A percentile compares a stretch with the other conserved stretches of the same genome.
phyloP scores from a whole-genome alignment of 208 protist species.

The Wallacemonas sp. region DNA sequence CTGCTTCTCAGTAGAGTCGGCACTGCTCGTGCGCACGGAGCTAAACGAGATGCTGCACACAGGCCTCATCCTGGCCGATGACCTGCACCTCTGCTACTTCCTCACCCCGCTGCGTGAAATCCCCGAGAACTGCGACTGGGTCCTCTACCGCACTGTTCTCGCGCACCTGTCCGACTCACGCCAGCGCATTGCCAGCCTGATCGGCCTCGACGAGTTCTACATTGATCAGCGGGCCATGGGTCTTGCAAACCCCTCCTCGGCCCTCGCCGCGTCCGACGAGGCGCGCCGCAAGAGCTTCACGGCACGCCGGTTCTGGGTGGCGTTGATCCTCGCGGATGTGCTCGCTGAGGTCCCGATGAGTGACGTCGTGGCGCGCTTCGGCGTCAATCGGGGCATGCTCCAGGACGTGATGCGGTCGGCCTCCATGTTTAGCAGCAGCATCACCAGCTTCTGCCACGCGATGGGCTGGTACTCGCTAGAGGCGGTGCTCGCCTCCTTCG shows the following conservation, averaged over 20 bases:
- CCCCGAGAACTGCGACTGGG: conserved; percentile 70
- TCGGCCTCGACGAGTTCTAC: conserved; percentile 76
- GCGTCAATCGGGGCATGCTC: conserved; percentile 77
- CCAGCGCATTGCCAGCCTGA: conserved; percentile 73
- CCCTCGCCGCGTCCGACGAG: conserved; percentile 20
- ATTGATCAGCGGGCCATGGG: conserved; percentile 75
- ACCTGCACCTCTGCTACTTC: conserved; percentile 91
- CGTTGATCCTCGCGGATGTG: conserved; percentile 87
- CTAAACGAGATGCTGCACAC: conserved; percentile 60
- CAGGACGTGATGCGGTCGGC: conserved; percentile 83
- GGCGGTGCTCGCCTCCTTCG: conserved; percentile 83
- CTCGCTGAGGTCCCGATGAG: conserved; percentile 74
- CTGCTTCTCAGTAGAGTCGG: conserved; percentile 81
- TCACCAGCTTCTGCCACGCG: conserved; percentile 84
- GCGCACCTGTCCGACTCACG: conserved; percentile 60
- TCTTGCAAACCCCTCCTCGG: conserved; percentile 13
- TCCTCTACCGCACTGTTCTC: conserved; percentile 56
- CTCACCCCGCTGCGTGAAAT: conserved; percentile 82
- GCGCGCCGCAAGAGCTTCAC: conserved; percentile 49
- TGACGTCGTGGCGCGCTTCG: conserved; percentile 66
- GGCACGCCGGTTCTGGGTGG: conserved; percentile 85
- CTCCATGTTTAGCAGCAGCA: conserved; percentile 85
- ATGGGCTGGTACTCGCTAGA: conserved; percentile 91
- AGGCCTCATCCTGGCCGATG: conserved; percentile 83
- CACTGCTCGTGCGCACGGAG: conserved; percentile 63